phyloP scores from a whole-genome alignment of 139 green algal species.

The Picochlorum sp. region DNA sequence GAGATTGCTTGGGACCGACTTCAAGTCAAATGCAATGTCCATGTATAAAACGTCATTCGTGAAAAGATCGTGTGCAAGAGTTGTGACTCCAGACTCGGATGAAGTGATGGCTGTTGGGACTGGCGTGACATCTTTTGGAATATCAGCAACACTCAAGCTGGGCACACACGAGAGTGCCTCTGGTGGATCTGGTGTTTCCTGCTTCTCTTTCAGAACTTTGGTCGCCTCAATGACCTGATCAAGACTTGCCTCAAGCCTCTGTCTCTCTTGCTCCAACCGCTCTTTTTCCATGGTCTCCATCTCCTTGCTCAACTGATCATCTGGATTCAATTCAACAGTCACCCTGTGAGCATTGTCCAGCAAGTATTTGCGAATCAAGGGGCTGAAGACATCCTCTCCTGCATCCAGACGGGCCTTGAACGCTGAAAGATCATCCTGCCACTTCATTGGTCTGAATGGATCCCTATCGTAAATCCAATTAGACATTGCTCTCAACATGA shows the following conservation, averaged over 20 bases:
- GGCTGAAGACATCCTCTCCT: slow-evolving; percentile 85
- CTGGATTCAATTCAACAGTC: slow-evolving; percentile 73
- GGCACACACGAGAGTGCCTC: slow-evolving; percentile 85
- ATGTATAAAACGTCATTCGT: slow-evolving; percentile 98
- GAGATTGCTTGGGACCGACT: slow-evolving; percentile 61
- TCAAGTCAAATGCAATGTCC: slow-evolving; percentile 67
- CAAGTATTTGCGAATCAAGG: slow-evolving; percentile 81
- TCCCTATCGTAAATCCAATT: slow-evolving; percentile 95
- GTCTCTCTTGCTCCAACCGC: slow-evolving; percentile 26
- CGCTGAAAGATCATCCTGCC: slow-evolving; percentile 68
- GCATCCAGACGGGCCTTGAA: slow-evolving; percentile 82
- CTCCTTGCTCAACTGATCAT: slow-evolving; percentile 45
- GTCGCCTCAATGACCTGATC: slow-evolving; percentile 56
- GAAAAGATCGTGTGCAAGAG: slow-evolving; percentile 94
- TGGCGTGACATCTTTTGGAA: slow-evolving; percentile 66
- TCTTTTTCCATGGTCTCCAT: slow-evolving; percentile 66
- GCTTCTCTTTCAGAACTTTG: slow-evolving; percentile 71
- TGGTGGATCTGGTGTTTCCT: slow-evolving; percentile 91
- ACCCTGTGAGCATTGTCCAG: slow-evolving; percentile 87
- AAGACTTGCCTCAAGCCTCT: slow-evolving; percentile 15
- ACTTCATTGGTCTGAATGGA: slow-evolving; percentile 85
- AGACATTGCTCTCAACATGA: slow-evolving; percentile 91
- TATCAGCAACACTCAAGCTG: slow-evolving; percentile 70
- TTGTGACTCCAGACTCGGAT: slow-evolving; percentile 46
- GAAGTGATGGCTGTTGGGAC: slow-evolving; percentile 65